Evolutionary conservation across 108 stramenopile species (phyloP).

Genomic region (Nitzschia sp.): DNA sequence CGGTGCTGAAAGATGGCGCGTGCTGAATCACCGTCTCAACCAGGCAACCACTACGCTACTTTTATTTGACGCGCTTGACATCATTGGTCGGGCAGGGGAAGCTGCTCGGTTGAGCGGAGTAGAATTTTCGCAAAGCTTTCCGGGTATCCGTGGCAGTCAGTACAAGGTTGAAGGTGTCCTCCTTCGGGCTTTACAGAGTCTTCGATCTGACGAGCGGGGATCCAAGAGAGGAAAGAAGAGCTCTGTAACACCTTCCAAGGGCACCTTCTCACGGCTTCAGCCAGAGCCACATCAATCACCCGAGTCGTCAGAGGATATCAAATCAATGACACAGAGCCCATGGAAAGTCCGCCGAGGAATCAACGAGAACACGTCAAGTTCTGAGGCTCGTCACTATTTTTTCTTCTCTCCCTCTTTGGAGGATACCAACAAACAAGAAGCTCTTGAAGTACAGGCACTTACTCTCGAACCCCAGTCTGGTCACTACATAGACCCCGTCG

Average conservation of each 20-base stretch:
- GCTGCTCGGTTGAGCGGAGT: constrained; percentile 88
- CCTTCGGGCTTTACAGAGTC: constrained; percentile 77
- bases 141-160: constrained; percentile 82
- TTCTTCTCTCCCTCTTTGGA: constrained; percentile 82
- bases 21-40: constrained; percentile 64
- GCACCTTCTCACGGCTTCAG: constrained; percentile 1
- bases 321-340: constrained; percentile 80
- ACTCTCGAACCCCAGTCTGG: constrained; percentile 90
- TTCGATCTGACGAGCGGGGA: constrained; percentile 81
- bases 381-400: constrained; percentile 59
- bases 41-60: constrained; percentile 69
- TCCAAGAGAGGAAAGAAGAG: constrained; percentile 54
- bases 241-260: constrained; percentile 18
- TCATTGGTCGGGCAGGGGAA: constrained; percentile 90
- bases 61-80: constrained; percentile 83
- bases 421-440: constrained; percentile 84
- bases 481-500: constrained; percentile 92
- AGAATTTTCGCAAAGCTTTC: constrained; percentile 85
- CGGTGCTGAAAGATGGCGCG: constrained; percentile 71
- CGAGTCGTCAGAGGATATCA: too few relatives aligned
- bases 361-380: constrained; percentile 8
- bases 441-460: constrained; percentile 85
- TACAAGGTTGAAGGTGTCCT: constrained; percentile 89
- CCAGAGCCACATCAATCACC: constrained; percentile 14
- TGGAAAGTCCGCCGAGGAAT: constrained; percentile 65